phyloP scores from a whole-genome alignment of 2,329 filamentous ascomycete species.

The Pseudohalonectria lignicola region DNA sequence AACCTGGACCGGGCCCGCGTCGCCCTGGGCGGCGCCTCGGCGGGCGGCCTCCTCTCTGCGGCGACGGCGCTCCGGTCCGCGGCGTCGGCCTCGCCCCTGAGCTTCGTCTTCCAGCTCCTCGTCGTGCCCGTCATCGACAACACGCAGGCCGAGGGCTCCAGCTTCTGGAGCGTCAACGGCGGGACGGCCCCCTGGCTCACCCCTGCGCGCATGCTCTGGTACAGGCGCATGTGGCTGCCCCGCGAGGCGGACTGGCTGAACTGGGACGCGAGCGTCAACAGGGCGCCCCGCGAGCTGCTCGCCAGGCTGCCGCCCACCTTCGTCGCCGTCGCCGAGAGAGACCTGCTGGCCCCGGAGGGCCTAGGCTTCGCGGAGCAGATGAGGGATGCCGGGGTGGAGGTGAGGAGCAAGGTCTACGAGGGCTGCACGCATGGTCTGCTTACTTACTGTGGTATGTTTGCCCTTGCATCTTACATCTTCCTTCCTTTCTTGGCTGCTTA shows the following conservation, averaged over 20 bases:
- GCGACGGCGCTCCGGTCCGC: constrained; percentile 18
- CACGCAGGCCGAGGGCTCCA: neutral
- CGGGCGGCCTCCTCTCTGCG: constrained; percentile 14
- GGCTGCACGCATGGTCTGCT: constrained; percentile 3
- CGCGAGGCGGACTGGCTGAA: constrained; percentile 10
- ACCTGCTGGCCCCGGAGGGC: constrained; percentile 20
- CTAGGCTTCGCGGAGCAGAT: constrained; percentile 16
- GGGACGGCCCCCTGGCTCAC: constrained; percentile 17
- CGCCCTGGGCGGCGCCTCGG: constrained; percentile 13
- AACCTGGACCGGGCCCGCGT: constrained; percentile 14
- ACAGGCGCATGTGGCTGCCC: constrained; percentile 20
- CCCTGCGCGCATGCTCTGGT: constrained; percentile 20
- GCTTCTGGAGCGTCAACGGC: neutral
- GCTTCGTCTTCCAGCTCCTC: neutral
- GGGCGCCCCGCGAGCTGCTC: constrained; percentile 13
- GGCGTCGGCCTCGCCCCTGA: neutral
- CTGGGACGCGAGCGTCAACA: constrained; percentile 20
- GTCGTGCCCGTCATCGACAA: constrained; percentile 4
- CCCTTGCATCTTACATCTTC: neutral
- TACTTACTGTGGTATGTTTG: neutral
- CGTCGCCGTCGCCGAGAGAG: constrained; percentile 19
- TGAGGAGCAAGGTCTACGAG: constrained; percentile 13
- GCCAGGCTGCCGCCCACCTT: constrained; percentile 17
- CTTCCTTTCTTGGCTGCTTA: neutral
- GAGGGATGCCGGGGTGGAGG: constrained; percentile 5